A percentile compares a stretch with the other conserved stretches of the same genome.
These are phyloP conservation scores for Serendipita sp. DNA, from an alignment of 768 basidiomycete species.

Conservation along the genomic window DNA sequence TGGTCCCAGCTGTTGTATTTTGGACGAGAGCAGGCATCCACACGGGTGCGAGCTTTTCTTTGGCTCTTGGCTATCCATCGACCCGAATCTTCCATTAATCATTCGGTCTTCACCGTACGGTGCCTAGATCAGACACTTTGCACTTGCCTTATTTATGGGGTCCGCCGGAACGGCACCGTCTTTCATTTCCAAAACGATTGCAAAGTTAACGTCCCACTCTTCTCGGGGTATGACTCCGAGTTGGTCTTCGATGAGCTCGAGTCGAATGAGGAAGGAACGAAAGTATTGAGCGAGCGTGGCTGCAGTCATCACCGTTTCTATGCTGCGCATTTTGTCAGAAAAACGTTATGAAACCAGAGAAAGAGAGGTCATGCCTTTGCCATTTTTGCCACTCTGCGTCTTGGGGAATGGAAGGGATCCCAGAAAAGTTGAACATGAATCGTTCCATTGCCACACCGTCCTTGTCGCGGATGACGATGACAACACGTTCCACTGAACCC, in stretches of 20 bases:
- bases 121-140: too few species aligned
- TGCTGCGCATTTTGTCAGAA: constrained; percentile 24
- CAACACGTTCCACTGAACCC: constrained; percentile 67
- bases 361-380: neutral
- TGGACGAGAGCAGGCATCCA: constrained; percentile 63
- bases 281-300: constrained; percentile 56
- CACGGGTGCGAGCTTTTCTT: constrained; percentile 43
- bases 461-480: constrained; percentile 71
- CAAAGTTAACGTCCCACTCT: constrained; percentile 49
- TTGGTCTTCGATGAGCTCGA: constrained; percentile 60
- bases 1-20: constrained; percentile 49
- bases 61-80: neutral
- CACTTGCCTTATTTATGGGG: constrained; percentile 28
- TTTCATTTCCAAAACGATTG: constrained; percentile 64
- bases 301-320: constrained; percentile 52
- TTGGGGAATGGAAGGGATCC: constrained; percentile 7
- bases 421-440: constrained; percentile 45
- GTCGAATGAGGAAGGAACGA: constrained; percentile 66
- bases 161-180: constrained; percentile 44
- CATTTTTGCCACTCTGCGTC: constrained; percentile 1
- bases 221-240: constrained; percentile 37
- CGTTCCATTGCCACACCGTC: constrained; percentile 73
- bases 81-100: neutral
- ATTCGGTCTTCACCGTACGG: neutral
- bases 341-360: neutral